phyloP scores from a whole-genome alignment of 2,329 filamentous ascomycete genomes.

The Botrytis paeoniae region DNA sequence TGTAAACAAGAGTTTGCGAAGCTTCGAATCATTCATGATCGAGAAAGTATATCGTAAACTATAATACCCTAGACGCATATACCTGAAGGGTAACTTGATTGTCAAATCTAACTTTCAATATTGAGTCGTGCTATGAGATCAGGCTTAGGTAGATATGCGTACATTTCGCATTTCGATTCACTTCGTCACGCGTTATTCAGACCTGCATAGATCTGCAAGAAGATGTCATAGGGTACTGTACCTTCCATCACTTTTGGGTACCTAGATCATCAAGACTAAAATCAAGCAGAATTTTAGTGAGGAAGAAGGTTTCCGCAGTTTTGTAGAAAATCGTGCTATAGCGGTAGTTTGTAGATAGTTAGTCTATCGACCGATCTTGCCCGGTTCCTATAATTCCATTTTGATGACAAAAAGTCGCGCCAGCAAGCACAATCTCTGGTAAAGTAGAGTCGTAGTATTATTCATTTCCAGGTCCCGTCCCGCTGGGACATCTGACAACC shows the following conservation, averaged over 20 bases:
- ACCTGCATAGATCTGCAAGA: not conserved
- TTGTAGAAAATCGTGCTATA: not conserved
- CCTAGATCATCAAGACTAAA: not conserved
- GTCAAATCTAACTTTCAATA: not conserved
- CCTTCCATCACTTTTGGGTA: not conserved
- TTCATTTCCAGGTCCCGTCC: conserved; percentile 10
- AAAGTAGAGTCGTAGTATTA: not conserved
- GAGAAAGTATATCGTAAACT: not conserved
- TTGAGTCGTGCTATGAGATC: not conserved
- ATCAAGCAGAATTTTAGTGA: not conserved
- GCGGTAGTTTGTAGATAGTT: not conserved
- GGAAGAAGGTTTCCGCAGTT: not conserved
- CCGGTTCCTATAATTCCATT: not conserved
- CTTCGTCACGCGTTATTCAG: not conserved
- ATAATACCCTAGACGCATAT: not conserved
- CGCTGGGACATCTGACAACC: conserved; percentile 12
- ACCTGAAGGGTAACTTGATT: not conserved
- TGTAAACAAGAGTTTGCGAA: not conserved
- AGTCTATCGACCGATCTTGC: not conserved
- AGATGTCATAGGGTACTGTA: not conserved
- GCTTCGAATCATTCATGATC: not conserved
- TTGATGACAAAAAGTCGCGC: not conserved
- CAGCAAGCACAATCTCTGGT: conserved; percentile 4
- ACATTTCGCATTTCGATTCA: not conserved
- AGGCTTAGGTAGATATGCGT: not conserved